Percentiles rank a stretch among this genome's conserved stretches.
These are phyloP conservation scores for Paramecium pentaurelia DNA, from an alignment of 73 alveolate species.

Conservation along the genomic window DNA sequence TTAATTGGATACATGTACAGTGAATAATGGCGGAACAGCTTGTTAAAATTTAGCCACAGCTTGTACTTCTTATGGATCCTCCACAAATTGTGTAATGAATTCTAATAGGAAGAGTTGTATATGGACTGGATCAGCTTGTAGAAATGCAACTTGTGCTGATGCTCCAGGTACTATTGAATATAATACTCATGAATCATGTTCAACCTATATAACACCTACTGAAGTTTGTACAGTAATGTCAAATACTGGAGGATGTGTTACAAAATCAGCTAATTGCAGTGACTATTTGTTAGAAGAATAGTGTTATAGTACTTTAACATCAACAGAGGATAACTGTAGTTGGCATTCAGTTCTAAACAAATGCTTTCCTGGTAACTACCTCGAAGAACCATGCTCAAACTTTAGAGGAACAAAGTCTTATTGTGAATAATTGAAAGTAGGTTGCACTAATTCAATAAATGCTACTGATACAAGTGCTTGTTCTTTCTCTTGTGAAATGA, in stretches of 20 bases:
- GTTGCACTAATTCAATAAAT: neutral
- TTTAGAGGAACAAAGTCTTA: neutral
- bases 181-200: neutral
- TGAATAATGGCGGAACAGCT: neutral
- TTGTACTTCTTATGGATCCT: neutral
- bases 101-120: neutral
- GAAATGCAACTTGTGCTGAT: neutral
- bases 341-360: neutral
- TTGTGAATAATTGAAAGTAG: neutral
- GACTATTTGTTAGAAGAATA: neutral
- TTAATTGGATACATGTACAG: neutral
- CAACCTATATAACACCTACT: neutral
- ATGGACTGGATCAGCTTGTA: conserved; percentile 11
- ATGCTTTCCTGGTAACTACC: neutral
- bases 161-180: neutral
- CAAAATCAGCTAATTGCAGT: neutral
- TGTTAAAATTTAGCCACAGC: neutral
- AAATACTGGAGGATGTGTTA: neutral
- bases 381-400: neutral
- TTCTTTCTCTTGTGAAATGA: neutral
- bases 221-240: neutral
- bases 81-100: neutral
- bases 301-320: neutral
- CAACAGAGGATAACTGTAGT: neutral
- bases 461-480: neutral